These are phyloP conservation scores for Aspergillus pseudotamarii DNA, from an alignment of 2,329 filamentous ascomycete genomes.

Conservation along the genomic window DNA sequence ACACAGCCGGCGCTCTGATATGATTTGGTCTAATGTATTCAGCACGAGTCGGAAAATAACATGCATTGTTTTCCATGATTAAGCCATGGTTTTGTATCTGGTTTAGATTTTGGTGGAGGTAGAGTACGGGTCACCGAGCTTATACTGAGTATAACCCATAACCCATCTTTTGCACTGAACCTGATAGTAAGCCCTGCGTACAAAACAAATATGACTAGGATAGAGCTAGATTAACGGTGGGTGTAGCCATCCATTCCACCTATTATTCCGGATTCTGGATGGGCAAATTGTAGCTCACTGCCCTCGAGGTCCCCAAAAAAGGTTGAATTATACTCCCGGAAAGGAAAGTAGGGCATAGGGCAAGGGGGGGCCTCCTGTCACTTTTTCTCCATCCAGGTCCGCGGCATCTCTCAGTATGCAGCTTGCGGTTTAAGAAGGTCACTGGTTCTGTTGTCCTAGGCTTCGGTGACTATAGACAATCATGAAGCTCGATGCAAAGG, in stretches of 20 bases:
- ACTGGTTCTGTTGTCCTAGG: neutral
- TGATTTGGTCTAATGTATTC: conserved; percentile 39
- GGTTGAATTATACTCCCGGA: conserved; percentile 17
- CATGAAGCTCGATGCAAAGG: conserved; percentile 96
- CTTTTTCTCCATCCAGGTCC: conserved; percentile 27
- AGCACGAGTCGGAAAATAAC: conserved; percentile 36
- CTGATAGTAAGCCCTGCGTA: neutral
- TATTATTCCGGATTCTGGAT: neutral
- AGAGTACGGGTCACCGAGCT: neutral
- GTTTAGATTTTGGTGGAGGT: neutral
- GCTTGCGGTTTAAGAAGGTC: neutral
- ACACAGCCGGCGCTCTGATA: conserved; percentile 24
- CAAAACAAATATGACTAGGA: neutral
- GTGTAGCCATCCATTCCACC: neutral
- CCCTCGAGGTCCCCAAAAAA: neutral
- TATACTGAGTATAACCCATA: neutral
- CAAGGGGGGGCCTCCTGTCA: conserved; percentile 31
- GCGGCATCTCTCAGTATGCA: conserved; percentile 7
- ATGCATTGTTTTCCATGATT: conserved; percentile 25
- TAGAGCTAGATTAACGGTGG: neutral
- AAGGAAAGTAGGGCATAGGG: conserved; percentile 45
- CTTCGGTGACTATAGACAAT: conserved; percentile 19
- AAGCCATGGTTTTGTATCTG: conserved; percentile 9
- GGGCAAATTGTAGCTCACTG: neutral
- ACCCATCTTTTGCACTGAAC: neutral